Evolutionary conservation across 192 early-diverging fungal genomes (phyloP).

Genomic region (Spizellomyces sp.): DNA sequence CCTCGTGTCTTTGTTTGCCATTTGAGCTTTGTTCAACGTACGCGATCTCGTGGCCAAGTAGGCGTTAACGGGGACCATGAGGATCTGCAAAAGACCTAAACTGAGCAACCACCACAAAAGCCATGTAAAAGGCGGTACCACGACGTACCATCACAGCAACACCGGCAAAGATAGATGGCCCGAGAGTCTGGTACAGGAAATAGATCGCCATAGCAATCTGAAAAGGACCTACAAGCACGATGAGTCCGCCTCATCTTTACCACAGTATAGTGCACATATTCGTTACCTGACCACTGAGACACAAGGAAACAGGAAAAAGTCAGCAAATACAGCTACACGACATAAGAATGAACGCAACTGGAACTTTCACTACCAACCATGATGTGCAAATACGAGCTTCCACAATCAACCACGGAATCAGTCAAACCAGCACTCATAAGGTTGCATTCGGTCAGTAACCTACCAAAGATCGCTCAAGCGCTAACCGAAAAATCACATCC

Average conservation of each 20-base stretch:
- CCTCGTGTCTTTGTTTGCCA: slow-evolving; percentile 80
- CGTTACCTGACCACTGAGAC: slow-evolving; percentile 14
- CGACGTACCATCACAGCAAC: slow-evolving; percentile 66
- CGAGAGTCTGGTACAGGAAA: slow-evolving; percentile 80
- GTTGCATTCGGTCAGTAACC: slow-evolving; percentile 8
- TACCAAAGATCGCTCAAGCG: slow-evolving; percentile 24
- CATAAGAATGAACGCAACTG: slow-evolving; percentile 4
- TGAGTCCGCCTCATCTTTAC: slow-evolving; percentile 54
- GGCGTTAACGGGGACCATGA: slow-evolving; percentile 80
- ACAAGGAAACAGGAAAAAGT: slow-evolving; percentile 3
- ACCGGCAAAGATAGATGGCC: slow-evolving; percentile 82
- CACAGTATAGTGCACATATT: slow-evolving; percentile 40
- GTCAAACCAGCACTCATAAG: neutral
- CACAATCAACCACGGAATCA: too few species aligned
- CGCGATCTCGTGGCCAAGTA: slow-evolving; percentile 66
- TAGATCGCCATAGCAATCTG: slow-evolving; percentile 76
- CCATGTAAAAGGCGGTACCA: slow-evolving; percentile 1
- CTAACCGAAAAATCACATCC: neutral
- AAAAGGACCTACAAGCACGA: slow-evolving; percentile 74
- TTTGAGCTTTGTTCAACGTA: slow-evolving; percentile 74
- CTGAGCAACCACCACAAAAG: neutral
- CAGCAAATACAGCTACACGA: neutral
- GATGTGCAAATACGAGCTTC: too few species aligned
- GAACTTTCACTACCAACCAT: too few species aligned
- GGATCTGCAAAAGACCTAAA: slow-evolving; percentile 34